phyloP scores from a whole-genome alignment of 169 alveolate genomes.

The Eimeria sp. region DNA sequence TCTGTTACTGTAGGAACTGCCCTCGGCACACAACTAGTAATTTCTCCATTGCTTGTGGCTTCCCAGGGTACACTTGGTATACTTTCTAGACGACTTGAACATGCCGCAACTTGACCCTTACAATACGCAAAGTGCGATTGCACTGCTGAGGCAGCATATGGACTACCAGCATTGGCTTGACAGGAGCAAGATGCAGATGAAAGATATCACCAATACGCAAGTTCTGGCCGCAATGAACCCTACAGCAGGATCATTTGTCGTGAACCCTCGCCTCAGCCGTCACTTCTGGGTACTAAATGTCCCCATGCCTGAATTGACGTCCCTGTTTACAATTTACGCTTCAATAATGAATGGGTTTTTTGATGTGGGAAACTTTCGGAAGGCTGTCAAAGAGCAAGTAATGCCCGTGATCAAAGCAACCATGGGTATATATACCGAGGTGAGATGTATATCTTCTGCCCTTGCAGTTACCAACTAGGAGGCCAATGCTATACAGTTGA shows the following conservation, averaged over 20 bases:
- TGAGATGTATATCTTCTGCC: slow-evolving; percentile 84
- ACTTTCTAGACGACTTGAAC: slow-evolving; percentile 97
- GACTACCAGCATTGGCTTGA: slow-evolving; percentile 97
- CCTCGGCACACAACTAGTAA: neutral
- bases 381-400: slow-evolving; percentile 94
- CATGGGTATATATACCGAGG: slow-evolving; percentile 93
- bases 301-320: slow-evolving; percentile 97
- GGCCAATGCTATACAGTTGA: neutral
- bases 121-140: slow-evolving; percentile 97
- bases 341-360: slow-evolving; percentile 96
- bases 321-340: slow-evolving; percentile 95
- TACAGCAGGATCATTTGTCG: slow-evolving; percentile 97
- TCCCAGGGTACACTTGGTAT: slow-evolving; percentile 95
- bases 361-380: slow-evolving; percentile 91
- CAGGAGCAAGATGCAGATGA: slow-evolving; percentile 94
- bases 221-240: slow-evolving; percentile 97
- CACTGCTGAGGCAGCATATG: slow-evolving; percentile 95
- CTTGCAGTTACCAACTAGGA: neutral
- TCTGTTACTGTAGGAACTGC: neutral
- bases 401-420: slow-evolving; percentile 96
- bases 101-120: slow-evolving; percentile 98
- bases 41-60: neutral
- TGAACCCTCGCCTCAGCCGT: slow-evolving; percentile 96
- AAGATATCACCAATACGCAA: slow-evolving; percentile 96
- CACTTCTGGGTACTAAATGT: slow-evolving; percentile 97